Evolutionary conservation across 306 rosid genomes (phyloP).

Genomic region (Ochetophila trinervis): DNA sequence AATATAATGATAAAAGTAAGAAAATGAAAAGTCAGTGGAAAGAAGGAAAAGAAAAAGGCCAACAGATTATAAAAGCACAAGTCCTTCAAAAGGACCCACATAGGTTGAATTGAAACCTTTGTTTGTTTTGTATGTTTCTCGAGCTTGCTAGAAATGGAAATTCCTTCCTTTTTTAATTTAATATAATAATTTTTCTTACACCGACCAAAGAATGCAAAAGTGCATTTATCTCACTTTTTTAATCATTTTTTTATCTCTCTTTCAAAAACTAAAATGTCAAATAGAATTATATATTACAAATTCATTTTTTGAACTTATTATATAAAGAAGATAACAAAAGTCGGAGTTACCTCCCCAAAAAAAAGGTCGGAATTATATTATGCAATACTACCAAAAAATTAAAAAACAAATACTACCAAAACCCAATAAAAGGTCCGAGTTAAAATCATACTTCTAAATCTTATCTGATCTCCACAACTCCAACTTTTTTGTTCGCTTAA

Average conservation of each 20-base stretch:
- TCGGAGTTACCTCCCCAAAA: too few species aligned
- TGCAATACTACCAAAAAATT: not conserved
- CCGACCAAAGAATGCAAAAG: conserved; percentile 25
- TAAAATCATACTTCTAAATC: conserved; percentile 25
- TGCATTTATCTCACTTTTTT: conserved; percentile 6
- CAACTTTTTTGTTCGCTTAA: not conserved
- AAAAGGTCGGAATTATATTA: conserved; percentile 2
- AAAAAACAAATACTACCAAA: conserved; percentile 9
- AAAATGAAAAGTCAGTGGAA: conserved; percentile 5
- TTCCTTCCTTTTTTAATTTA: conserved; percentile 9
- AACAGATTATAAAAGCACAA: conserved; percentile 16
- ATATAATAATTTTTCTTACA: not conserved
- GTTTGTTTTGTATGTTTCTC: conserved; percentile 27
- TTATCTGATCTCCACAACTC: conserved; percentile 27
- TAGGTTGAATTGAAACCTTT: conserved; percentile 31
- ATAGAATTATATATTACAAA: too few species aligned
- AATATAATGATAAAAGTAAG: not conserved
- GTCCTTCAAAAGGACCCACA: conserved; percentile 41
- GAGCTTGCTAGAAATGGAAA: conserved; percentile 39
- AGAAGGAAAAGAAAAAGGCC: conserved; percentile 24
- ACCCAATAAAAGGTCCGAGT: conserved; percentile 25
- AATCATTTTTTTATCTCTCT: not conserved
- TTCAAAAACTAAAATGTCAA: not conserved
- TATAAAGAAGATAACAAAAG: conserved; percentile 7
- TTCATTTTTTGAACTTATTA: not conserved